These are phyloP conservation scores for Sphagnurus paluster DNA, from an alignment of 1,284 basidiomycete genomes.

Conservation along the genomic window DNA sequence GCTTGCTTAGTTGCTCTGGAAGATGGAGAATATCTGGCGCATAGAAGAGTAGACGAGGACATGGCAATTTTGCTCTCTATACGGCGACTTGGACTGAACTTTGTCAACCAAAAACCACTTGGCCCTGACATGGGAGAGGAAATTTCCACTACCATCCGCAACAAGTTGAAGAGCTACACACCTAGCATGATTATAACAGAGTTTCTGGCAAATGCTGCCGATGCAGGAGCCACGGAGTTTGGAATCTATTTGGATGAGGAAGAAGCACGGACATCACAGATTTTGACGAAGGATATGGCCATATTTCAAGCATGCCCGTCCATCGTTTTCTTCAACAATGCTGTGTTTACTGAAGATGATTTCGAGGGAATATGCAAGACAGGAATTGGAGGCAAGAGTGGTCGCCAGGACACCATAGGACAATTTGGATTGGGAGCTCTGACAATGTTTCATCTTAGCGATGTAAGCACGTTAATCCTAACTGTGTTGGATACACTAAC, in stretches of 20 bases:
- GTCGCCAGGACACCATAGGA: slow-evolving; percentile 39
- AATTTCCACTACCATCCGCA: slow-evolving; percentile 31
- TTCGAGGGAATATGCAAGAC: slow-evolving; percentile 44
- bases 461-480: slow-evolving; percentile 30
- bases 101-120: slow-evolving; percentile 20
- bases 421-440: slow-evolving; percentile 51
- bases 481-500: neutral
- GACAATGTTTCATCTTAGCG: slow-evolving; percentile 50
- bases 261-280: slow-evolving; percentile 11
- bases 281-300: slow-evolving; percentile 34
- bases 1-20: slow-evolving; percentile 22
- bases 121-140: slow-evolving; percentile 33
- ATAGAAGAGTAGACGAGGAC: slow-evolving; percentile 29
- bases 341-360: slow-evolving; percentile 39
- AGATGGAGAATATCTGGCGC: slow-evolving; percentile 26
- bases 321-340: slow-evolving; percentile 44
- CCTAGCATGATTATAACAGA: slow-evolving; percentile 42
- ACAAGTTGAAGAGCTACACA: slow-evolving; percentile 39
- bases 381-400: slow-evolving; percentile 44
- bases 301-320: slow-evolving; percentile 34
- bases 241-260: slow-evolving; percentile 36
- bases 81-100: slow-evolving; percentile 33
- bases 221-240: slow-evolving; percentile 44
- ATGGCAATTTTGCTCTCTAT: slow-evolving; percentile 34
- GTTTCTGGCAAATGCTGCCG: slow-evolving; percentile 51